Base-by-base conservation (phyloP, 2,329 filamentous ascomycete genomes). In the Berkeleyomyces basicola region DNA sequence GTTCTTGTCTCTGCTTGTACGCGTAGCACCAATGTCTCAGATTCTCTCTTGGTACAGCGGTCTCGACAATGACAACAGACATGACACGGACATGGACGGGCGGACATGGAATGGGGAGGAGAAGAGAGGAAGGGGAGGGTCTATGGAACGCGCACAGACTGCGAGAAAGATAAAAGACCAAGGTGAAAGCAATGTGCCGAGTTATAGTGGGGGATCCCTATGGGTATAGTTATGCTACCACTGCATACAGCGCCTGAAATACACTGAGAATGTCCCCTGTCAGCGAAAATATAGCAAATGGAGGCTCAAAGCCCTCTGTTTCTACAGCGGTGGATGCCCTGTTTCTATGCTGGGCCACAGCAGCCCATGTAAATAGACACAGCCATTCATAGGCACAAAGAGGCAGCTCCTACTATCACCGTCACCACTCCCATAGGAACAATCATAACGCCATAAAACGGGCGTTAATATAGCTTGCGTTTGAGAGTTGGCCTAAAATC, bases 31-130 rank as follows among this genome's bases (percentile, higher is more conserved):
- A 43, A 43, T 59, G 40, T 43, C 42, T 58, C 40, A 43, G 40
- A 59, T 43, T 43, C 31, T 39, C 40, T 31, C 23, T 59, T 43
- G 40, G 58, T 44, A 39, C 58, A 59, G 58, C 44, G 46, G 39
- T 59, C 39, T 39, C 31, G 55, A 44, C 55, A 58, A 58, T 40
- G 55, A 58, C 37, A 59, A 36, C 40, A 59, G 40, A 46, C 58
- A 59, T 46, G 58, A 53, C 49, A 53, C 49, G 49, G 49, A 36
- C 33, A 53, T 53, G 49, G 49, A 53, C 49, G 49, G 46, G 9
- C n/a, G 14, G 4, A 31, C 11, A 23, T 23, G 16, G 55, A 33
- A 36, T 11, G 36, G 7, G 55, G 23, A 37, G 36, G 57, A 44
- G 39, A 9, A 16, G 36, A 7, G 36, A 33, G 23, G 53, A 37